Conservation (phyloP, 768 basidiomycete species). For the Agaricus sinodeliciosus region DNA sequence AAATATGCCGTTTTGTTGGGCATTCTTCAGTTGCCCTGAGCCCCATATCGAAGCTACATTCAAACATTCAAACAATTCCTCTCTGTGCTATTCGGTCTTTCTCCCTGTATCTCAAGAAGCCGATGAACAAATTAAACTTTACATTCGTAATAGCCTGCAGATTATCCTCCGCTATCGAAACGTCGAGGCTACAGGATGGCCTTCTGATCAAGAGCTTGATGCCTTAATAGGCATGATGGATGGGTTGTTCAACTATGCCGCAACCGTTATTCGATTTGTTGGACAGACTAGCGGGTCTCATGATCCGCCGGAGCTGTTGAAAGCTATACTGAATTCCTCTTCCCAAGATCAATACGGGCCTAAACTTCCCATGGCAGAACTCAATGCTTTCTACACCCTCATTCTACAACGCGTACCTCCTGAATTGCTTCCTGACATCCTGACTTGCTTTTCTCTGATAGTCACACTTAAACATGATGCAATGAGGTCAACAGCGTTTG, state of each 20-base stretch:
- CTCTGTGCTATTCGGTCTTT: not conserved
- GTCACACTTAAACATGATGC: not conserved
- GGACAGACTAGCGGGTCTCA: not conserved
- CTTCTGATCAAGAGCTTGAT: constrained; percentile 5
- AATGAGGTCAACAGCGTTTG: not conserved
- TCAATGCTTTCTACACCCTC: constrained; percentile 14
- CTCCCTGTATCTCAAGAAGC: not conserved
- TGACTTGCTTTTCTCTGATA: not conserved
- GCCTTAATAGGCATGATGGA: constrained; percentile 15
- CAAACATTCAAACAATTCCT: not conserved
- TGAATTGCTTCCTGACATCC: not conserved
- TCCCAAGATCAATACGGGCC: not conserved
- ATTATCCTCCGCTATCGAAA: not conserved
- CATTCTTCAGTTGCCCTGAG: constrained; percentile 1
- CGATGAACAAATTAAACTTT: constrained; percentile 5
- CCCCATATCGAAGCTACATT: constrained; percentile 1
- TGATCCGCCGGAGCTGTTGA: constrained; percentile 5
- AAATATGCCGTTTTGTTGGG: not conserved
- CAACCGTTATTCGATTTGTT: constrained; percentile 22
- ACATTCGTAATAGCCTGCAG: constrained; percentile 1
- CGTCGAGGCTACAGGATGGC: constrained; percentile 6
- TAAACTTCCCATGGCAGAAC: constrained; percentile 5
- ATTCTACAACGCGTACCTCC: constrained; percentile 1
- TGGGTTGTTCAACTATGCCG: constrained; percentile 21
- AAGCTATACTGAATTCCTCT: constrained; percentile 11